These are phyloP conservation scores for Colletotrichum salicis DNA, from an alignment of 2,329 filamentous ascomycete genomes.

Conservation along the genomic window DNA sequence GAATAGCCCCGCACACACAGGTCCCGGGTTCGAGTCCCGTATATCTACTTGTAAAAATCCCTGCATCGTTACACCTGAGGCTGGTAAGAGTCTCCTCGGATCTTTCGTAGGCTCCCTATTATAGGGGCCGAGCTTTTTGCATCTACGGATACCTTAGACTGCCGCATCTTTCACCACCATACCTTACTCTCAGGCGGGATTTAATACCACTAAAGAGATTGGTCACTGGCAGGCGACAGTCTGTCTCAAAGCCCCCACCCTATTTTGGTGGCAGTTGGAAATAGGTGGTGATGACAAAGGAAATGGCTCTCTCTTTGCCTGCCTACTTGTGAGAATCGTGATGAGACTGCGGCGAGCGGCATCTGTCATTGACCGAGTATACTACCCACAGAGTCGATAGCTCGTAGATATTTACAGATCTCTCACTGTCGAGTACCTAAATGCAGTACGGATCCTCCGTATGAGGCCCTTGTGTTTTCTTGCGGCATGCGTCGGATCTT, in stretches of 20 bases:
- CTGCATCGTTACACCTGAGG: no score
- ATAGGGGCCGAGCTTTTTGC: no score
- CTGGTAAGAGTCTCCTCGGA: no score
- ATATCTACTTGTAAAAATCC: no score
- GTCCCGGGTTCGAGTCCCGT: no score
- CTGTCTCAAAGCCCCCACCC: background rate
- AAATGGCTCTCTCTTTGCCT: background rate
- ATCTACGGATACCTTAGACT: no score
- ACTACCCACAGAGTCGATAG: background rate
- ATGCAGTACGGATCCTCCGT: background rate
- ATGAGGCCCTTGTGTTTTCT: background rate
- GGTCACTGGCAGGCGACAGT: background rate
- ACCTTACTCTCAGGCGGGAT: background rate
- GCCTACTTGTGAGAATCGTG: background rate
- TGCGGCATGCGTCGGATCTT: background rate
- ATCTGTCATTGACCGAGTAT: background rate
- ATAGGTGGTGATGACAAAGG: background rate
- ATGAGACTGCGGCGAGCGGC: background rate
- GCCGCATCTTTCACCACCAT: background rate
- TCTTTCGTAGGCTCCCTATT: no score
- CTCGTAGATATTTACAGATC: background rate
- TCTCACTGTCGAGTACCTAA: background rate
- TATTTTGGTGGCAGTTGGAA: background rate
- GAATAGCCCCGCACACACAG: no score
- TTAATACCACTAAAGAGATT: background rate